phyloP scores from a whole-genome alignment of 352 stramenopile species.

The Phytophthora syringae region DNA sequence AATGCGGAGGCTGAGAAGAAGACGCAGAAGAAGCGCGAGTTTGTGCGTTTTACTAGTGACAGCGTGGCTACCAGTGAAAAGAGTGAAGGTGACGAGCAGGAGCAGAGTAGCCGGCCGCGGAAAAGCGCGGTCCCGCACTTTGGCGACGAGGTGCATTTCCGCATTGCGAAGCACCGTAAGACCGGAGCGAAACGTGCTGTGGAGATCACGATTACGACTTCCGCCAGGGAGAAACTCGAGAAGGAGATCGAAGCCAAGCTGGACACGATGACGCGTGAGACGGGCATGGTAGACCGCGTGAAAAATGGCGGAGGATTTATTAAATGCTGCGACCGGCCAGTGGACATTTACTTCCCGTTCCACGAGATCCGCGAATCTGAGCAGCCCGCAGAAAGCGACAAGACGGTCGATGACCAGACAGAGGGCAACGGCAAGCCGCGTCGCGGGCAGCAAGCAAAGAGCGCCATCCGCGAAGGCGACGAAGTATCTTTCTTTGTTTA shows the following conservation, averaged over 20 bases:
- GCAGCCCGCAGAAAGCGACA: slow-evolving; percentile 29
- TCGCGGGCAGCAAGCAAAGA: slow-evolving; percentile 24
- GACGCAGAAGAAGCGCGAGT: slow-evolving; percentile 29
- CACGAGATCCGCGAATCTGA: slow-evolving; percentile 61
- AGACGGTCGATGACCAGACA: slow-evolving; percentile 21
- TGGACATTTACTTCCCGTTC: slow-evolving; percentile 79
- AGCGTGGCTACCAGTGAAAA: slow-evolving; percentile 36
- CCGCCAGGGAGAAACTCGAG: slow-evolving; percentile 66
- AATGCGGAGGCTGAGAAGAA: slow-evolving; percentile 19
- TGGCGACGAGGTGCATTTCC: slow-evolving; percentile 78
- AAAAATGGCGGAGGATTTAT: slow-evolving; percentile 77
- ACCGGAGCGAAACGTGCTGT: slow-evolving; percentile 69
- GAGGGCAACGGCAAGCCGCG: slow-evolving; percentile 12
- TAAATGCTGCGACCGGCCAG: slow-evolving; percentile 66
- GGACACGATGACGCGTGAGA: slow-evolving; percentile 57
- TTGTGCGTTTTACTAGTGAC: slow-evolving; percentile 66
- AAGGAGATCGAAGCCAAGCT: slow-evolving; percentile 78
- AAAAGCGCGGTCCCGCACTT: slow-evolving; percentile 50
- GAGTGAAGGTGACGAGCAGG: slow-evolving; percentile 24
- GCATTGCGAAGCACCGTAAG: slow-evolving; percentile 76
- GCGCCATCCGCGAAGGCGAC: slow-evolving; percentile 60
- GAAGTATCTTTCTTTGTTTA: slow-evolving; percentile 85
- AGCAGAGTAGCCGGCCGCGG: slow-evolving; percentile 12
- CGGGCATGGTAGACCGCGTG: slow-evolving; percentile 62
- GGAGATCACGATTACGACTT: slow-evolving; percentile 62